Evolutionary conservation across 331 rosid genomes (phyloP), one percentile per base, ranked within the genome.

Genomic region (Malus hybrid): DNA sequence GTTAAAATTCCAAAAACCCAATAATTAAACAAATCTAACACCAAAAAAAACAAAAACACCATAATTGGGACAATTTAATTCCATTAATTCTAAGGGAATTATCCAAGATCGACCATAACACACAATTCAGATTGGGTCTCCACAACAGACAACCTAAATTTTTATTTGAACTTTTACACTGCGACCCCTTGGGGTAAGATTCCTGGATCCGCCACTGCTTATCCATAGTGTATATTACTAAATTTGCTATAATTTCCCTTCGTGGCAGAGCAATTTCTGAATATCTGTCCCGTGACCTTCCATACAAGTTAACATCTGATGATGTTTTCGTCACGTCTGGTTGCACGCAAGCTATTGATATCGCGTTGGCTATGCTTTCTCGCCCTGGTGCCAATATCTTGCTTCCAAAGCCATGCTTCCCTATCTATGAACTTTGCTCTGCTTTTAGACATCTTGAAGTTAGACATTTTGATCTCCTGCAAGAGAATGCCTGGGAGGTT

Each of bases 341-440:
- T 75, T 94, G 99, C 87, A 94, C 99, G 52, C 99, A 94, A 84
- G 99, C 99, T 24, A 94, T 94, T 81, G 99, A 94, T 65, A 92
- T 92, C 11, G 85, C 99, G 3, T 81, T 94, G 75, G 82, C 92
- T 4, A 84, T 92, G 97, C 92, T 94, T 36, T 89, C 96, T 62
- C 96, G 79, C 29, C 93, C 99, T 0, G 88, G 88, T n/a, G 97
- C 97, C 74, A 94, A 92, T 77, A 87, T 94, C 72, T 80, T 94
- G 88, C 89, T 94, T 82, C 99, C 99, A 57, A 90, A 92, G 71
- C 99, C 99, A 11, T 93, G 99, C 80, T 94, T 94, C 80, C 97
- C 99, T 15, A 87, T 94, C 77, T 92, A 94, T 82, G 87, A 90
- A 74, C 97, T 94, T 63, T 85, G 85, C 75, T 85, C 97, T 18